Evolutionary conservation across 202 grass and related monocot genomes (phyloP).

Genomic region (Thinopyrum obtusiflorum): DNA sequence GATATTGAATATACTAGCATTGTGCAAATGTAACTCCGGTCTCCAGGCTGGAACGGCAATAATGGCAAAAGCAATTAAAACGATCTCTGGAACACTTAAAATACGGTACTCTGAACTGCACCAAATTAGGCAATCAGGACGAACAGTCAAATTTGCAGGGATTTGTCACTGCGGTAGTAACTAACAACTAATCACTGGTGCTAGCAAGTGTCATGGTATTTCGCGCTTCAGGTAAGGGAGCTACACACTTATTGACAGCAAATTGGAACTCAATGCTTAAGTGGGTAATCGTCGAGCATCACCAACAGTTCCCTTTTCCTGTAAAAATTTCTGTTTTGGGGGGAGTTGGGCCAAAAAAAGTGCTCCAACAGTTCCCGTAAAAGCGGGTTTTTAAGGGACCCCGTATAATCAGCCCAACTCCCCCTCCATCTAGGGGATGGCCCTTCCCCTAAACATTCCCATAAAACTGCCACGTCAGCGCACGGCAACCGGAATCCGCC

Average conservation of each 20-base stretch:
- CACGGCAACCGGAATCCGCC: too few species aligned
- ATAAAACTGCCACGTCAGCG: too few species aligned
- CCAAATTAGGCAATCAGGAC: background rate
- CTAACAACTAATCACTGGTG: background rate
- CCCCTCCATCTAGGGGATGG: too few species aligned
- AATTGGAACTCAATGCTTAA: background rate
- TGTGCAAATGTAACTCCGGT: background rate
- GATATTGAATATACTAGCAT: background rate
- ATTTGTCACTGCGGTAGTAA: background rate
- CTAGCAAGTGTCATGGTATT: background rate
- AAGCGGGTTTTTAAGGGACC: too few species aligned
- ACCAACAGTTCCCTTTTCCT: too few species aligned
- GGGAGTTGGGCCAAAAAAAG: too few species aligned
- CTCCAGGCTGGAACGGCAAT: background rate
- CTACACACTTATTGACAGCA: background rate
- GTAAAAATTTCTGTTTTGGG: too few species aligned
- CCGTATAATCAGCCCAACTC: too few species aligned
- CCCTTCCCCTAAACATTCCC: too few species aligned
- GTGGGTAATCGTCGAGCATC: background rate
- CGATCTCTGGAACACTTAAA: background rate
- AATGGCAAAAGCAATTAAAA: slow-evolving; percentile 5
- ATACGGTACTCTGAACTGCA: background rate
- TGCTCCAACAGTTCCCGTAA: too few species aligned
- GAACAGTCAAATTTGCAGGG: background rate
- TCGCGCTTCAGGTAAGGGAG: background rate